Evolutionary conservation across 306 rosid genomes (phyloP), one percentile per base, ranked within the genome.

Genomic region (Vicia sativa): DNA sequence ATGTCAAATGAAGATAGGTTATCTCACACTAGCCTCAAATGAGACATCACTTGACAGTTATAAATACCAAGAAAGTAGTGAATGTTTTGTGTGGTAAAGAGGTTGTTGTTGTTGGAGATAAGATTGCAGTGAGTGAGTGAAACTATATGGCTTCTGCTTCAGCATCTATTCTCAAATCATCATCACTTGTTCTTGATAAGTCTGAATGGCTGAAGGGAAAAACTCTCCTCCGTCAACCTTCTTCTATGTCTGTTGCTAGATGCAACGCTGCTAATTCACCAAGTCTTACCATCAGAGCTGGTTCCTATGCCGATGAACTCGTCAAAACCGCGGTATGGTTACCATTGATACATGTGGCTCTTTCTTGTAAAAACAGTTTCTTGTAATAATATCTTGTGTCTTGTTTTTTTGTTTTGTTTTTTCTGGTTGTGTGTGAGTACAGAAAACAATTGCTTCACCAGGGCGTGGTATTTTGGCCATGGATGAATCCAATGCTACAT

Each of bases 381-480:
- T 5, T 14, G 3, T 45, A 45, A 45, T 3, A 45, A 45, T 43
- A 13, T 14, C n/a, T n/a, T n/a, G 16, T 15, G 5, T 49, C 13
- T 18, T 49, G 9, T 10, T 8, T 16, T 9, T 16, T 9, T 16
- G 4, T 45, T 14, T 16, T 9, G 8, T 9, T 16, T 0, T 45
- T 14, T 39, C 44, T 39, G 19, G 12, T 48, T 21, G 14, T 23
- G 35, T 12, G 9, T 25, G 7, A 9, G 0, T 53, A 8, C 14
- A 53, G 59, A 91, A 86, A 91, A 86, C 80, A 4, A 77, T 91
- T n/a, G 97, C 97, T 5, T 88, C 95, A 3, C 95, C 97, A 0
- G 97, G 95, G 18, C 97, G 91, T 74, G 97, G 92, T 14, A 91
- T 91, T 28, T 78, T 91, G 92, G 91, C 97, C 6, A 91, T 91